Conservation (phyloP, 495 filamentous ascomycete species). For the Penicillium cataractarum region DNA sequence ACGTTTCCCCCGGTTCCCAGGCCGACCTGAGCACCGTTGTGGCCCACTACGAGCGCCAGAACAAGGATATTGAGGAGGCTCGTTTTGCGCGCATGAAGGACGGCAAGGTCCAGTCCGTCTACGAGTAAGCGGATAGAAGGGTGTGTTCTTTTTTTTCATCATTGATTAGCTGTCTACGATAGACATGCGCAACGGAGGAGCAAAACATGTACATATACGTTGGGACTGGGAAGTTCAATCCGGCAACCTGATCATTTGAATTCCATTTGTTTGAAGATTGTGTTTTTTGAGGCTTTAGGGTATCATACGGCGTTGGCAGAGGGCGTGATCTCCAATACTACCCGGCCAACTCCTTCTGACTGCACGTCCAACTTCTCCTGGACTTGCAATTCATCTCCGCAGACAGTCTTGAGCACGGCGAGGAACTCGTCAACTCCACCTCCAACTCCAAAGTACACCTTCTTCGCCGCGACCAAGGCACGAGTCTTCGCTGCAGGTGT, state of each 20-base stretch:
- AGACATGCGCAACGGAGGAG: conserved; percentile 32
- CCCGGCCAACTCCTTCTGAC: conserved; percentile 51
- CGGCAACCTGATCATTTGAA: conserved; percentile 34
- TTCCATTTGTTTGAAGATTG: conserved; percentile 32
- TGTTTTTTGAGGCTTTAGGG: background rate
- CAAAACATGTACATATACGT: conserved; percentile 50
- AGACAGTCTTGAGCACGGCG: conserved; percentile 56
- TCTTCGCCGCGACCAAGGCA: conserved; percentile 87
- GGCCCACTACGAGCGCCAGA: conserved; percentile 63
- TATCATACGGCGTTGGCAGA: conserved; percentile 1
- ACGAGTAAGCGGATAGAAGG: conserved; percentile 38
- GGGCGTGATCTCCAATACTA: conserved; percentile 47
- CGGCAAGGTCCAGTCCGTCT: conserved; percentile 47
- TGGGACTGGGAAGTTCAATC: conserved; percentile 31
- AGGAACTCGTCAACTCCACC: conserved; percentile 91
- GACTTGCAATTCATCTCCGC: conserved; percentile 59
- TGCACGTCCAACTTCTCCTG: conserved; percentile 64
- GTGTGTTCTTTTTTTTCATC: conserved; percentile 24
- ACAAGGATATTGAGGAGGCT: conserved; percentile 55
- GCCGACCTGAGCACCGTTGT: conserved; percentile 63
- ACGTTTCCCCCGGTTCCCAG: conserved; percentile 63
- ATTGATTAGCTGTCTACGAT: conserved; percentile 27
- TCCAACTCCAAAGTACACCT: conserved; percentile 95
- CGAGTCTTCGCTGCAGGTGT: conserved; percentile 45
- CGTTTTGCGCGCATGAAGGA: conserved; percentile 48